These are phyloP conservation scores for Fusarium pseudoanthophilum DNA, from an alignment of 2,329 filamentous ascomycete species.

Conservation along the genomic window DNA sequence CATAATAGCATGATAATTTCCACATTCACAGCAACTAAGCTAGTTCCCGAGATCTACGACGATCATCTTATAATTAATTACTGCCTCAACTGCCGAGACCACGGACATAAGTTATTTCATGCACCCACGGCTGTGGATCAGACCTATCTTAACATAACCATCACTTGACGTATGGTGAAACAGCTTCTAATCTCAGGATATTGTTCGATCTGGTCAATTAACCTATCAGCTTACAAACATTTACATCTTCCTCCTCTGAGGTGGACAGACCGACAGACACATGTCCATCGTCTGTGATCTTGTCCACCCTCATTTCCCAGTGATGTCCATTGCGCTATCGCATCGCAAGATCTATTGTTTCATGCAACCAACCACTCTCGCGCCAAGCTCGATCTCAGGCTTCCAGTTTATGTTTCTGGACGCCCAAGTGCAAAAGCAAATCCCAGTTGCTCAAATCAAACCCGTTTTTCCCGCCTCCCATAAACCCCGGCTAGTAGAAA, in stretches of 20 bases:
- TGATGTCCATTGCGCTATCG: conserved; percentile 12
- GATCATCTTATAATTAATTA: not conserved
- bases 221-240: conserved; percentile 36
- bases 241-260: conserved; percentile 30
- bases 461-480: conserved; percentile 38
- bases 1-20: conserved; percentile 10
- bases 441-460: conserved; percentile 44
- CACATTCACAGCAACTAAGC: conserved; percentile 13
- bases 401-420: conserved; percentile 21
- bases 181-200: not conserved
- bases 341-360: conserved; percentile 38
- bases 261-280: conserved; percentile 8
- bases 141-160: not conserved
- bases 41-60: conserved; percentile 21
- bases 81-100: conserved; percentile 2
- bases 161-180: not conserved
- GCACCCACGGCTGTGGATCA: not conserved
- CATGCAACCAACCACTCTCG: conserved; percentile 31
- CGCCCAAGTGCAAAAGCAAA: conserved; percentile 36
- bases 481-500: conserved; percentile 41
- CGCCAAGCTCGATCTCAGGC: conserved; percentile 33
- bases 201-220: conserved; percentile 33
- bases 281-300: conserved; percentile 8
- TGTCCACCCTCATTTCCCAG: conserved; percentile 12
- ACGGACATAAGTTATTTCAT: not conserved